Conservation (phyloP, 768 basidiomycete genomes). For the Sistotremastrum suecicum region DNA sequence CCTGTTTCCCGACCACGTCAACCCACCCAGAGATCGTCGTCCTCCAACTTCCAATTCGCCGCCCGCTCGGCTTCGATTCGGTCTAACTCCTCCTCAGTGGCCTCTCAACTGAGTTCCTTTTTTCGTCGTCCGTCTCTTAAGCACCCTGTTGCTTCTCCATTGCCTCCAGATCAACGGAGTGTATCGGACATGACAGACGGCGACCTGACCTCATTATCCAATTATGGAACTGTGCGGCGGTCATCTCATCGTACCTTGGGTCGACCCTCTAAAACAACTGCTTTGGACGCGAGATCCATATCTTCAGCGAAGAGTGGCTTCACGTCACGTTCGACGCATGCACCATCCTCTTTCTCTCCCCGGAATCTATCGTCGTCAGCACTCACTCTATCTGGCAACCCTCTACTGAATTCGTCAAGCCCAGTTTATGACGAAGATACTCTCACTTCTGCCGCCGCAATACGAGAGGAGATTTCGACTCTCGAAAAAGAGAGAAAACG, state of each 20-base stretch:
- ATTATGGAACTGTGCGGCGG: no score
- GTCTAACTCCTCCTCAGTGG: neutral
- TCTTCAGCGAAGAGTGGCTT: no score
- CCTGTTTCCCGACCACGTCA: conserved; percentile 25
- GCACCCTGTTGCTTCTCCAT: no score
- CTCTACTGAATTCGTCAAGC: conserved; percentile 15
- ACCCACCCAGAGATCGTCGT: no score
- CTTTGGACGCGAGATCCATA: neutral
- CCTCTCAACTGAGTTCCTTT: neutral
- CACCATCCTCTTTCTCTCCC: conserved; percentile 23
- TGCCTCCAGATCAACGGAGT: no score
- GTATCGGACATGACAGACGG: no score
- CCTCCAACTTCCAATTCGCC: no score
- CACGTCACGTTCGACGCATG: conserved; percentile 6
- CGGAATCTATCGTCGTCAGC: conserved; percentile 7
- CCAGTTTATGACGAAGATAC: conserved; percentile 41
- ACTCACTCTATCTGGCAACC: conserved; percentile 15
- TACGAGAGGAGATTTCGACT: conserved; percentile 48
- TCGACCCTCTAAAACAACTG: no score
- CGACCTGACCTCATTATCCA: no score
- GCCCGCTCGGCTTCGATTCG: no score
- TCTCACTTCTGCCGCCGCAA: conserved; percentile 43
- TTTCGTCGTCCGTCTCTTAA: no score
- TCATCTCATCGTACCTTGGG: no score
- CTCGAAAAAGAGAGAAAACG: conserved; percentile 61